These are phyloP conservation scores for Yamadazyma spencermartinsiae DNA, from an alignment of 1,139 yeast genomes.

Conservation along the genomic window DNA sequence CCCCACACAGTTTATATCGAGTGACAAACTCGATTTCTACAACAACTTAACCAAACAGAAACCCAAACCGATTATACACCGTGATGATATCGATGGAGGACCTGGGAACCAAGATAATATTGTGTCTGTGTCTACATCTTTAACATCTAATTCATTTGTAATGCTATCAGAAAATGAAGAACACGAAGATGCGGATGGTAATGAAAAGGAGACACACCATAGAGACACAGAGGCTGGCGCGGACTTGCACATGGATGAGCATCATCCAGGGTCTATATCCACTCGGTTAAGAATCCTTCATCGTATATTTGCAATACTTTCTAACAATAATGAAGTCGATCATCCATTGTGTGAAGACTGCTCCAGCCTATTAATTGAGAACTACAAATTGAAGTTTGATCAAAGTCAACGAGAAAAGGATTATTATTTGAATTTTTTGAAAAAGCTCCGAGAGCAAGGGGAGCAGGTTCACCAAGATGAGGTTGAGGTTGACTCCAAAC, in stretches of 20 bases:
- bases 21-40: slow-evolving; percentile 31
- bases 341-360: slow-evolving; percentile 90
- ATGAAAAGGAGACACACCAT: slow-evolving; percentile 9
- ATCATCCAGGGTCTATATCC: slow-evolving; percentile 23
- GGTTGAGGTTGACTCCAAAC: slow-evolving; percentile 32
- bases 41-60: slow-evolving; percentile 18
- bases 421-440: slow-evolving; percentile 68
- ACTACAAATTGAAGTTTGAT: slow-evolving; percentile 69
- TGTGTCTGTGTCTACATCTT: slow-evolving; percentile 16
- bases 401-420: slow-evolving; percentile 79
- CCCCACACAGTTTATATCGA: slow-evolving; percentile 33
- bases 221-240: slow-evolving; percentile 2
- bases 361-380: slow-evolving; percentile 64
- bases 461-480: slow-evolving; percentile 15
- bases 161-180: slow-evolving; percentile 26
- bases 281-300: slow-evolving; percentile 58
- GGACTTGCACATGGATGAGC: slow-evolving; percentile 5
- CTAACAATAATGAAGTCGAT: slow-evolving; percentile 72
- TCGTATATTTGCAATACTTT: slow-evolving; percentile 56
- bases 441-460: slow-evolving; percentile 59
- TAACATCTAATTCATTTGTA: slow-evolving; percentile 33
- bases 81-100: slow-evolving; percentile 19
- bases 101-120: slow-evolving; percentile 21
- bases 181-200: slow-evolving; percentile 10
- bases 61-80: slow-evolving; percentile 20